Evolutionary conservation across 345 rosid species (phyloP).

Genomic region (Salix dunnii): DNA sequence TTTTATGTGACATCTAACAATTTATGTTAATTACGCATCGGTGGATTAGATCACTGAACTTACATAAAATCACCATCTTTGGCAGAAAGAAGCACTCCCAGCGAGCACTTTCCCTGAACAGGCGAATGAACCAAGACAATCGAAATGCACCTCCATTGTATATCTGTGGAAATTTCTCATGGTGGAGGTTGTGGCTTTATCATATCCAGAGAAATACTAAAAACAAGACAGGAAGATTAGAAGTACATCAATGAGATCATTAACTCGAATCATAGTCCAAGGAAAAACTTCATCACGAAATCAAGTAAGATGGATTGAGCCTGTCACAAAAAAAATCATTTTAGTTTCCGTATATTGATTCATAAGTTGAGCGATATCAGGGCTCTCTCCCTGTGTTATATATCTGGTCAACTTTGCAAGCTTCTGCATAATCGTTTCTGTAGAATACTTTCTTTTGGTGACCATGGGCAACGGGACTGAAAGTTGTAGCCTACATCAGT

Average conservation of each 20-base stretch:
- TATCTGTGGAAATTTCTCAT: slow-evolving; percentile 41
- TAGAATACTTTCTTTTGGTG: neutral
- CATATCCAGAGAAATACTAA: neutral
- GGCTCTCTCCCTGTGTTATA: neutral
- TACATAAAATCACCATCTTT: neutral
- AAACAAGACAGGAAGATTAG: neutral
- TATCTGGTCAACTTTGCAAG: neutral
- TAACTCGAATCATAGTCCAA: neutral
- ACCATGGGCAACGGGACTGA: neutral
- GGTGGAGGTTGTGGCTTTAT: slow-evolving; percentile 36
- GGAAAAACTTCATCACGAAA: neutral
- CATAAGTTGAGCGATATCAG: neutral
- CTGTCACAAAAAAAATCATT: no score
- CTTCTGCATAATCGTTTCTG: neutral
- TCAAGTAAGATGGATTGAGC: neutral
- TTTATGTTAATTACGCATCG: no score
- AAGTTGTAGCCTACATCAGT: neutral
- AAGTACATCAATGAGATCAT: neutral
- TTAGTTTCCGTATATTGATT: neutral
- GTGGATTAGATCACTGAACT: neutral
- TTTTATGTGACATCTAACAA: neutral
- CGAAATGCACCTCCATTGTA: slow-evolving; percentile 23
- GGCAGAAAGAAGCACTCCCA: slow-evolving; percentile 37
- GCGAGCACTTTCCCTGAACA: slow-evolving; percentile 21
- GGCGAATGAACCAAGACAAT: slow-evolving; percentile 24